Conservation (phyloP, 345 rosid genomes). For the Citrus unshiu region DNA sequence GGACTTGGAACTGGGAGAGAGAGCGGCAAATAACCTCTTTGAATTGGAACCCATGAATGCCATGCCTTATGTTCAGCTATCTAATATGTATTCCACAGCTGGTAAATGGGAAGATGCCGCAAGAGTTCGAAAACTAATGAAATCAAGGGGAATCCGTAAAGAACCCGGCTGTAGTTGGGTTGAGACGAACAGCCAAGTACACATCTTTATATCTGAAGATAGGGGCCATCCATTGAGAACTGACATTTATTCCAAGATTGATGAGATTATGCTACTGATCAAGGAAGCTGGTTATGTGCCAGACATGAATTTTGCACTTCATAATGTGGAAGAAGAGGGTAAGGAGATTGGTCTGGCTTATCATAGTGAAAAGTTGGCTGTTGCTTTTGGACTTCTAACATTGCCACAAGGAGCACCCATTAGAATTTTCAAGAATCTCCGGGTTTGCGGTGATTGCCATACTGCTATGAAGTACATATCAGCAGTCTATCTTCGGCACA, state of each 20-base stretch:
- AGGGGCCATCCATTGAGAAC: slow-evolving; percentile 58
- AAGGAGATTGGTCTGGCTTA: slow-evolving; percentile 78
- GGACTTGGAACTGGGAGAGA: slow-evolving; percentile 67
- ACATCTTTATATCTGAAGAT: slow-evolving; percentile 75
- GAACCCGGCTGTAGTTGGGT: slow-evolving; percentile 94
- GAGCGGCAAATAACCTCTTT: slow-evolving; percentile 69
- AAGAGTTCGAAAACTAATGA: slow-evolving; percentile 62
- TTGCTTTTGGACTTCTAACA: slow-evolving; percentile 73
- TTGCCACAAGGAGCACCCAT: slow-evolving; percentile 58
- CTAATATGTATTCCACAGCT: slow-evolving; percentile 65
- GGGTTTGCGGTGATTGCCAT: slow-evolving; percentile 94
- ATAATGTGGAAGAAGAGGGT: slow-evolving; percentile 67
- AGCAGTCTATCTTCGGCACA: slow-evolving; percentile 47
- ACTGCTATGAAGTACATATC: slow-evolving; percentile 79
- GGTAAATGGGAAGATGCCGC: slow-evolving; percentile 82
- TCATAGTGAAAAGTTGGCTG: slow-evolving; percentile 89
- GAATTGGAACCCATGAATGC: slow-evolving; percentile 69
- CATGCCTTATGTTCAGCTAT: slow-evolving; percentile 69
- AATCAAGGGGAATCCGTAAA: slow-evolving; percentile 58
- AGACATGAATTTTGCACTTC: slow-evolving; percentile 70
- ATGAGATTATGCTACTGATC: slow-evolving; percentile 60
- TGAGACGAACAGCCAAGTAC: slow-evolving; percentile 52
- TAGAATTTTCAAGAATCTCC: slow-evolving; percentile 82
- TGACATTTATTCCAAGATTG: slow-evolving; percentile 67
- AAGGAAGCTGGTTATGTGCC: slow-evolving; percentile 75